Conservation (phyloP, 1,139 yeast species). For the Kodamaea sp. region DNA sequence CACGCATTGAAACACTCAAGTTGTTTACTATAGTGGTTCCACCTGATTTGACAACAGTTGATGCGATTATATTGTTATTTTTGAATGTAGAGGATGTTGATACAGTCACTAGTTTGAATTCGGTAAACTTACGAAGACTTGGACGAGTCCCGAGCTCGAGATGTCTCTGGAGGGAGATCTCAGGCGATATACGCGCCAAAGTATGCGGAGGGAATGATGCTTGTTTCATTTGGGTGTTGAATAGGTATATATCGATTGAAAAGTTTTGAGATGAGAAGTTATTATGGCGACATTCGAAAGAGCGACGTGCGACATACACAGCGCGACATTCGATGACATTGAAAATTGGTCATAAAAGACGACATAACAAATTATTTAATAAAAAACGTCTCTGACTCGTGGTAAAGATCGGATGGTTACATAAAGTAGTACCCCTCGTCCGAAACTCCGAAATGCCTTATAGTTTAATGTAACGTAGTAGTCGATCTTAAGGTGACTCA, state of each 20-base stretch:
- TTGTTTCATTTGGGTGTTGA: constrained; percentile 20
- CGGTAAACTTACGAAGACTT: constrained; percentile 64
- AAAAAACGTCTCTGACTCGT: no score
- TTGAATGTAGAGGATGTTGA: constrained; percentile 36
- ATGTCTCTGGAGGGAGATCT: constrained; percentile 75
- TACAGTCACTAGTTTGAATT: constrained; percentile 59
- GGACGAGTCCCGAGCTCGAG: constrained; percentile 70
- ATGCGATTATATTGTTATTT: constrained; percentile 54
- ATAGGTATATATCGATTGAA: neutral
- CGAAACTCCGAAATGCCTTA: no score
- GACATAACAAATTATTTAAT: no score
- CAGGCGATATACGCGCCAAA: constrained; percentile 82
- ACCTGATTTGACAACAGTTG: constrained; percentile 70
- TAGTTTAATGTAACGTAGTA: no score
- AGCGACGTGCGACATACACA: neutral
- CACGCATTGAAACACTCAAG: constrained; percentile 67
- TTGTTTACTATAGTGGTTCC: constrained; percentile 74
- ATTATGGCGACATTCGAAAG: neutral
- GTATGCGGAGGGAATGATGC: constrained; percentile 75
- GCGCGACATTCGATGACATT: neutral
- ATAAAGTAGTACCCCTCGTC: no score
- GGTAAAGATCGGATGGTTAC: no score
- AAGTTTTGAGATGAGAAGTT: neutral
- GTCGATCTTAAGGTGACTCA: no score
- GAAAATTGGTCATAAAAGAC: neutral